Percentiles rank a stretch among this genome's conserved stretches.
Conservation (phyloP, 306 rosid species). For the Inga leiocalycina region DNA sequence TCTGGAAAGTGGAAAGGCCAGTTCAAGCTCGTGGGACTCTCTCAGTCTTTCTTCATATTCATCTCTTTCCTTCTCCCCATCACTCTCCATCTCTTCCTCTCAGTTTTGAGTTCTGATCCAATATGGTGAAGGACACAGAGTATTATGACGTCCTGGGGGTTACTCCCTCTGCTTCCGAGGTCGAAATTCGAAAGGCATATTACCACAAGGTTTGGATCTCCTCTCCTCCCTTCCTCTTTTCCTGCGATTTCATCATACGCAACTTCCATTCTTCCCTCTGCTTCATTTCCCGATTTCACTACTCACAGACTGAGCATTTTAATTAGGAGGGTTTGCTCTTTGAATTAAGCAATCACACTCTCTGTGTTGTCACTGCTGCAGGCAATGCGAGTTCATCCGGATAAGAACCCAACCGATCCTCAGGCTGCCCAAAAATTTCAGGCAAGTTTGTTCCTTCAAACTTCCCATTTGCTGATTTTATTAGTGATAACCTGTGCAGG, state of each 20-base stretch:
- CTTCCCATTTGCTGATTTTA: background rate
- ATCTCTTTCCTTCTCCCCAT: background rate
- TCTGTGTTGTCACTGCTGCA: conserved; percentile 27
- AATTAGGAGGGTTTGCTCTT: background rate
- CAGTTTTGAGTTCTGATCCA: background rate
- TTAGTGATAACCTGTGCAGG: background rate
- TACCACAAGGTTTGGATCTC: conserved; percentile 66
- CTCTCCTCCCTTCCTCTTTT: no score
- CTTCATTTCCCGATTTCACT: background rate
- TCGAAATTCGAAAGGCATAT: conserved; percentile 89
- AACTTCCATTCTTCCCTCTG: background rate
- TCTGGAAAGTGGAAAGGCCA: conserved; percentile 89
- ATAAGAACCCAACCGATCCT: conserved; percentile 88
- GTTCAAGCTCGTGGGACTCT: background rate
- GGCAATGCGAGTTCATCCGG: conserved; percentile 99
- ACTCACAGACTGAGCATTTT: background rate
- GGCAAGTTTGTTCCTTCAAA: conserved; percentile 39
- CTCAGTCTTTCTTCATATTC: background rate
- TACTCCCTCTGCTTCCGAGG: conserved; percentile 72
- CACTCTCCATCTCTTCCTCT: background rate
- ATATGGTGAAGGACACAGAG: conserved; percentile 81
- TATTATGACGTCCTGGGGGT: conserved; percentile 83
- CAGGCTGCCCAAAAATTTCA: conserved; percentile 85
- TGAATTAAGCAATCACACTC: background rate
- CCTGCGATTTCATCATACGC: background rate